A percentile compares a stretch with the other conserved stretches of the same genome.
These are phyloP conservation scores for Trifolium pratense DNA, from an alignment of 306 rosid species.

Conservation along the genomic window DNA sequence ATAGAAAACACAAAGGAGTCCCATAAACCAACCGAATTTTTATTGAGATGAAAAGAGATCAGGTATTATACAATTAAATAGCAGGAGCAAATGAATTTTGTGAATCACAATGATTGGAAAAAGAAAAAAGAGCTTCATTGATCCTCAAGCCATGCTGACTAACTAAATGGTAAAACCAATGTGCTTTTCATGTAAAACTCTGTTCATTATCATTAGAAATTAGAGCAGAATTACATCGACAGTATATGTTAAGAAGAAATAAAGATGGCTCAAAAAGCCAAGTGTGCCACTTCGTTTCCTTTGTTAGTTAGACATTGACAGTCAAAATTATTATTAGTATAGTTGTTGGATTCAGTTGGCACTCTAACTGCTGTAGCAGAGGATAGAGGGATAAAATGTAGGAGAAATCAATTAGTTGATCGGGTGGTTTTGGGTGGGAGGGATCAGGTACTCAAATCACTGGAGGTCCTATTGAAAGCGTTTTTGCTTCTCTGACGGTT, in stretches of 20 bases:
- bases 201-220: slow-evolving; percentile 3
- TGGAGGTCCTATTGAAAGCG: slow-evolving; percentile 16
- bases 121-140: background rate
- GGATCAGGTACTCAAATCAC: background rate
- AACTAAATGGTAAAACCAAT: background rate
- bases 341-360: slow-evolving; percentile 4
- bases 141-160: slow-evolving; percentile 4
- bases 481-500: slow-evolving; percentile 3
- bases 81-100: background rate
- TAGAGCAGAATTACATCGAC: background rate
- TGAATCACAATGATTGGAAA: slow-evolving; percentile 1
- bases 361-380: slow-evolving; percentile 19
- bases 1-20: background rate
- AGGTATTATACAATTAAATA: background rate
- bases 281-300: background rate
- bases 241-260: slow-evolving; percentile 4
- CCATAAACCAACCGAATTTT: background rate
- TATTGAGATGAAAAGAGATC: slow-evolving; percentile 12
- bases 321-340: background rate
- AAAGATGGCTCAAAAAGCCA: slow-evolving; percentile 1
- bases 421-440: slow-evolving; percentile 18
- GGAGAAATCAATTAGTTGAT: background rate
- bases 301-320: background rate
- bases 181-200: background rate
- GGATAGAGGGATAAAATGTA: slow-evolving; percentile 3